These are phyloP conservation scores for Kandelia obovata DNA, from an alignment of 345 rosid genomes.

Conservation along the genomic window DNA sequence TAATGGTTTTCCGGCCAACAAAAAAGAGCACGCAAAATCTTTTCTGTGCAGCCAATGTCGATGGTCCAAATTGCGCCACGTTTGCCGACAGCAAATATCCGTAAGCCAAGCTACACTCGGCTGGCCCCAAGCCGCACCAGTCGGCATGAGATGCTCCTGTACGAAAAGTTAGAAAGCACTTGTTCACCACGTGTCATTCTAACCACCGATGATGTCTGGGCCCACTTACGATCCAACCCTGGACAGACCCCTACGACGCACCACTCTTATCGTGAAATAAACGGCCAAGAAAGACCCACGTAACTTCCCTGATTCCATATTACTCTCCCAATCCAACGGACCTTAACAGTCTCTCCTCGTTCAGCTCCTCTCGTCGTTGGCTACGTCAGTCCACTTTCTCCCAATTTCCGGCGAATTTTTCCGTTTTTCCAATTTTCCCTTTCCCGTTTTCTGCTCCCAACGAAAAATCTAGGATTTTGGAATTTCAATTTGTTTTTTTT, in stretches of 20 bases:
- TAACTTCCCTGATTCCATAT: neutral
- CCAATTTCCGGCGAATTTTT: neutral
- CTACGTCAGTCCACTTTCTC: neutral
- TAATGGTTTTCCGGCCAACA: too few species aligned
- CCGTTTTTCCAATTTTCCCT: neutral
- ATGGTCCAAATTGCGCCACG: too few species aligned
- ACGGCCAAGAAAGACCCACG: constrained; percentile 5
- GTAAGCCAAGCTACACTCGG: neutral
- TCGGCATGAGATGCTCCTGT: neutral
- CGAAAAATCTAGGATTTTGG: neutral
- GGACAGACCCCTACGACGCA: neutral
- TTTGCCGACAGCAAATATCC: neutral
- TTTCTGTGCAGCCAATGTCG: too few species aligned
- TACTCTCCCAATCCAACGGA: constrained; percentile 20
- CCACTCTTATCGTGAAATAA: constrained; percentile 16
- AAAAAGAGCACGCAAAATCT: too few species aligned
- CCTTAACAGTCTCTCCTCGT: constrained; percentile 2
- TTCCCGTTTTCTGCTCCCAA: neutral
- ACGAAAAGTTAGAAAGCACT: neutral
- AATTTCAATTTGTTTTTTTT: too few species aligned
- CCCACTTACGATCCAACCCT: constrained; percentile 1
- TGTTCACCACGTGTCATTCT: neutral
- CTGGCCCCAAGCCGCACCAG: constrained; percentile 6
- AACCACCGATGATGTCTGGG: neutral
- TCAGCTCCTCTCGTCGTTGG: too few species aligned